Percentiles rank a stretch among this genome's conserved stretches.
Evolutionary conservation across 495 filamentous ascomycete genomes (phyloP).

Genomic region (Xylaria acuta): DNA sequence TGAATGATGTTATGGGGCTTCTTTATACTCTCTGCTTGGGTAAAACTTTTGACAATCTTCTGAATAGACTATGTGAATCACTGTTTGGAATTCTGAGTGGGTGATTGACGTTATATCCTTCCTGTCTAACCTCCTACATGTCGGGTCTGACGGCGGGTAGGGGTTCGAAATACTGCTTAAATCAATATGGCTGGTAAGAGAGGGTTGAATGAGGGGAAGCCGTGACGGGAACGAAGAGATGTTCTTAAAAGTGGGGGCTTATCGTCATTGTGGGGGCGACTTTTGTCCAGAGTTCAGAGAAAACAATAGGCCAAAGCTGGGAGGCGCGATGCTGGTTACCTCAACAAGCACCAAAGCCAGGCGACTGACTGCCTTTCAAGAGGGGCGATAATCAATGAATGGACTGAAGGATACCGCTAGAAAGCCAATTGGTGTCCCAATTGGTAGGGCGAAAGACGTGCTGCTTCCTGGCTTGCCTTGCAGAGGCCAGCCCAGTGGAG

Average conservation of each 20-base stretch:
- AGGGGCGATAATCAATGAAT: not conserved
- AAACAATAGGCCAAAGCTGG: not conserved
- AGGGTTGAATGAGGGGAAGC: not conserved
- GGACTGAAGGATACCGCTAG: not conserved
- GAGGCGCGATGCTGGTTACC: not conserved
- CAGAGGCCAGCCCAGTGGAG: slow-evolving; percentile 12
- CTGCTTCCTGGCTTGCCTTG: not conserved
- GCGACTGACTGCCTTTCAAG: not conserved
- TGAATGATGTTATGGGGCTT: too few relatives aligned
- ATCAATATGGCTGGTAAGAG: not conserved
- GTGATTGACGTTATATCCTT: too few relatives aligned
- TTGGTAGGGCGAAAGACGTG: not conserved
- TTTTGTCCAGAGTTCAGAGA: not conserved
- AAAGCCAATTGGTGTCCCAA: not conserved
- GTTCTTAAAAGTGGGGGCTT: not conserved
- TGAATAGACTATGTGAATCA: too few relatives aligned
- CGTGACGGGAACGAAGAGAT: not conserved
- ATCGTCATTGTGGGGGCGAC: slow-evolving; percentile 17
- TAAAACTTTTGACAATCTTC: too few relatives aligned
- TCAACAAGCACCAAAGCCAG: not conserved
- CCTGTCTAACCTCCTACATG: too few relatives aligned
- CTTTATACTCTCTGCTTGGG: too few relatives aligned
- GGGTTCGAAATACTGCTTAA: not conserved
- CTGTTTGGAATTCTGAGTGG: too few relatives aligned
- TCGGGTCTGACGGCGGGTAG: too few relatives aligned